Evolutionary conservation across 768 basidiomycete genomes (phyloP).

Genomic region (Russula dissimulans): DNA sequence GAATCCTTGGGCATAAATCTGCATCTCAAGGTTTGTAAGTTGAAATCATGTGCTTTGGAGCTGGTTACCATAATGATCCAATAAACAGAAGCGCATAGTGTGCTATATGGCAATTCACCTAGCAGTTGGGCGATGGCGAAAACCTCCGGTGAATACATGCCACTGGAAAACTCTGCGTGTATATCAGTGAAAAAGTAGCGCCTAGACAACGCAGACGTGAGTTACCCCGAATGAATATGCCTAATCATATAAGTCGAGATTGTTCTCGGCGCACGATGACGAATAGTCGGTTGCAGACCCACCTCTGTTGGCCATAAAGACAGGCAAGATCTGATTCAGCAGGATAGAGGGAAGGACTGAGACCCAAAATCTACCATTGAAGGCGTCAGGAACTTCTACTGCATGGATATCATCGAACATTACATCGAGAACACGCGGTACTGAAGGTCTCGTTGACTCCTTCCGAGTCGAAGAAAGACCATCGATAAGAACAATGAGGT

Average conservation of each 20-base stretch:
- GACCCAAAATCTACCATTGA: slow-evolving; percentile 43
- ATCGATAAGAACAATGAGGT: slow-evolving; percentile 66
- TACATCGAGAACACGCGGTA: slow-evolving; percentile 76
- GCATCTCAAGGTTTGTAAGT: background rate
- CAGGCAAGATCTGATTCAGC: slow-evolving; percentile 73
- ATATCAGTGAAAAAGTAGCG: background rate
- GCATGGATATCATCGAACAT: slow-evolving; percentile 21
- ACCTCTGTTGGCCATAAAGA: slow-evolving; percentile 68
- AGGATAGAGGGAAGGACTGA: slow-evolving; percentile 63
- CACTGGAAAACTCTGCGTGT: slow-evolving; percentile 58
- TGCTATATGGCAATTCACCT: slow-evolving; percentile 71
- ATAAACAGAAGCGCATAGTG: slow-evolving; percentile 63
- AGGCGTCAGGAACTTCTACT: background rate
- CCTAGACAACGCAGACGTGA: background rate
- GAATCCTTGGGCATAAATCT: slow-evolving; percentile 57
- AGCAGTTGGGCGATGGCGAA: slow-evolving; percentile 77
- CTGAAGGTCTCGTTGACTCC: slow-evolving; percentile 56
- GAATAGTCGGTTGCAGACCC: slow-evolving; percentile 10
- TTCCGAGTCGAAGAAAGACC: slow-evolving; percentile 69
- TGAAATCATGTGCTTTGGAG: slow-evolving; percentile 1
- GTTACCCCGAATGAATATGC: slow-evolving; percentile 29
- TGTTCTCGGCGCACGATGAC: background rate
- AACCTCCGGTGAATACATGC: slow-evolving; percentile 79
- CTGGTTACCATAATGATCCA: slow-evolving; percentile 57
- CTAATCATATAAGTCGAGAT: slow-evolving; percentile 17